Evolutionary conservation across 176 grass and related monocot species (phyloP).

Genomic region (Oryza punctata): DNA sequence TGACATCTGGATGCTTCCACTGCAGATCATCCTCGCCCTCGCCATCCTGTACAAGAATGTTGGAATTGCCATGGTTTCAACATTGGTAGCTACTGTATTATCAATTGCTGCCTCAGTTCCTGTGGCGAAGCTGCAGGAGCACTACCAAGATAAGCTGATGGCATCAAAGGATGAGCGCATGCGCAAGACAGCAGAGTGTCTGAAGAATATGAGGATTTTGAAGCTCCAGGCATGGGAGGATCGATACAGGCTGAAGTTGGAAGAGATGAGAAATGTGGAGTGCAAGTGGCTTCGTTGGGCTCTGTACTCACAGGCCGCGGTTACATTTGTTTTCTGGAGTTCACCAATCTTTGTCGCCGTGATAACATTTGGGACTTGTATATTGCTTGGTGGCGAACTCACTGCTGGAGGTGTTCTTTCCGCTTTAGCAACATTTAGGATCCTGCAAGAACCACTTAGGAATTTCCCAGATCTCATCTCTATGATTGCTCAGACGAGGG

Average conservation of each 20-base stretch:
- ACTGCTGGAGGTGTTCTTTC: constrained; percentile 96
- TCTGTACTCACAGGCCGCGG: constrained; percentile 84
- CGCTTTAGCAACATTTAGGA: constrained; percentile 93
- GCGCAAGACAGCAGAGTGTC: constrained; percentile 91
- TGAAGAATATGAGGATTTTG: constrained; percentile 93
- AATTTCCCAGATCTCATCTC: constrained; percentile 97
- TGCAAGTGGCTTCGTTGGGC: constrained; percentile 83
- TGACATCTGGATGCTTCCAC: constrained; percentile 96
- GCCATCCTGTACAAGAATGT: constrained; percentile 90
- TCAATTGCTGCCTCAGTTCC: constrained; percentile 88
- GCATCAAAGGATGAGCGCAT: constrained; percentile 93
- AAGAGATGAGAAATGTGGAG: constrained; percentile 92
- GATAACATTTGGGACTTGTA: constrained; percentile 90
- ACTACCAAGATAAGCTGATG: constrained; percentile 97
- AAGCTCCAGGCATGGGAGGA: constrained; percentile 98
- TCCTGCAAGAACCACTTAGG: constrained; percentile 97
- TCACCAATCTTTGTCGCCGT: constrained; percentile 93
- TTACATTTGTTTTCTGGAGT: constrained; percentile 99
- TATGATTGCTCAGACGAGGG: constrained; percentile 96
- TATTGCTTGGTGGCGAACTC: constrained; percentile 80
- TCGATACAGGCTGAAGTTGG: constrained; percentile 65
- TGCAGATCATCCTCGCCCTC: constrained; percentile 94
- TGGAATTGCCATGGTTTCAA: constrained; percentile 70
- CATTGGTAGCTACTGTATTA: constrained; percentile 69
- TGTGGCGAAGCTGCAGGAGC: constrained; percentile 87